Percentiles rank a stretch among this genome's conserved stretches.
phyloP scores from a whole-genome alignment of 2,329 filamentous ascomycete species.

The Geoglossum cookeanum region DNA sequence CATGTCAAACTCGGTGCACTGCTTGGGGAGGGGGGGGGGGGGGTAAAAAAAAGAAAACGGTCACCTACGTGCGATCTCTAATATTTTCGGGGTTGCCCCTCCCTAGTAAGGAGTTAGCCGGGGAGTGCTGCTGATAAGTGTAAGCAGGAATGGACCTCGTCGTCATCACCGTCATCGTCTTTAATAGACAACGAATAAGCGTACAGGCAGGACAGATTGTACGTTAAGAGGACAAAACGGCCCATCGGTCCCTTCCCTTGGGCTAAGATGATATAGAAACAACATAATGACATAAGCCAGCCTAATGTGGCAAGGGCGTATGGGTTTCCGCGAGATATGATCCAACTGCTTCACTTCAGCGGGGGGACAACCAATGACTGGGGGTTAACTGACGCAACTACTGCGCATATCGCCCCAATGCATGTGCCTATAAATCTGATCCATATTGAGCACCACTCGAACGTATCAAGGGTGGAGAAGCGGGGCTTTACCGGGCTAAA shows the following conservation, averaged over 20 bases:
- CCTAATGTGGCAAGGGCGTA: constrained; percentile 62
- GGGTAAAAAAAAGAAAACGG: background rate
- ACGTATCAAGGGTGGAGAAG: background rate
- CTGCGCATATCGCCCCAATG: constrained; percentile 56
- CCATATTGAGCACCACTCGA: background rate
- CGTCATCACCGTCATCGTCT: constrained; percentile 62
- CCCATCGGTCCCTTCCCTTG: constrained; percentile 75
- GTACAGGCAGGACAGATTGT: constrained; percentile 88
- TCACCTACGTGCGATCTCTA: constrained; percentile 48
- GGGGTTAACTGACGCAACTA: constrained; percentile 32
- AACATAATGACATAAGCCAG: constrained; percentile 60
- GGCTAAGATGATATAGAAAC: constrained; percentile 78
- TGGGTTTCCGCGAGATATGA: constrained; percentile 52
- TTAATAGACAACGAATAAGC: constrained; percentile 73
- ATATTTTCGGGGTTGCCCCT: constrained; percentile 64
- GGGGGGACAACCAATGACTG: background rate
- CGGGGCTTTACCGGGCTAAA: constrained; percentile 30
- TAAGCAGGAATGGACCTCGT: constrained; percentile 29
- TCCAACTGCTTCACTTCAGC: constrained; percentile 35
- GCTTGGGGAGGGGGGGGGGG: too few species aligned
- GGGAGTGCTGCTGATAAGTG: background rate
- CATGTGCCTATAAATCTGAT: constrained; percentile 65
- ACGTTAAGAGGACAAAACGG: constrained; percentile 83
- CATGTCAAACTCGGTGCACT: background rate
- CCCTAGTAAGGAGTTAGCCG: constrained; percentile 26